Base-by-base conservation (phyloP, 495 filamentous ascomycete genomes). In the Penicillium paxilli region DNA sequence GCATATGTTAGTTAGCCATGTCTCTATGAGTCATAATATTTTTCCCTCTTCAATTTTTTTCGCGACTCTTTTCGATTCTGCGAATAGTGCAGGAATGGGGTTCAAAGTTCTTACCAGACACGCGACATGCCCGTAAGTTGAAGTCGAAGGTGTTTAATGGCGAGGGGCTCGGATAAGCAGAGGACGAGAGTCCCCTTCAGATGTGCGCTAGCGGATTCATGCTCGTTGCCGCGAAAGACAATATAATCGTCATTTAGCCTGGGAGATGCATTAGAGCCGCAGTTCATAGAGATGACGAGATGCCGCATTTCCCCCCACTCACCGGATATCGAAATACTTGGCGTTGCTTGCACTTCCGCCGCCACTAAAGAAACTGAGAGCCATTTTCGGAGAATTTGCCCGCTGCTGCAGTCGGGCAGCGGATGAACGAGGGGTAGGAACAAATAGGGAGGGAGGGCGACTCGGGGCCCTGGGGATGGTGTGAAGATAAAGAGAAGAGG, bases 221-320 rank as follows among this genome's bases (percentile, higher is more conserved):
- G 76, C 46, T 88, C 84, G 54, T 69, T 78, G 37, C 91, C 91
- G 19, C 89, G 87, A 35, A 96, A 85, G 11, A 94, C 83, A 49
- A 93, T 80, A 35, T 92, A 86, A 54, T 90, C 86, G 54, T 89
- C 83, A 19, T 92, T 88, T 50, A 92, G 81, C 19, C 91, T 95
- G 59, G 21, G 23, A 20, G 14, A 6, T 7, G 35, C 14, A 51
- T 60, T 35, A 58, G 57, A 42, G 49, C 12, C 20, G 17, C 25
- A 28, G 14, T 6, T 21, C 20, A 44, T 25, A 17, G 12, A 14
- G 11, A 23, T 47, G 17, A 6, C 1, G n/a, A 38, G 28, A 26
- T 37, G 32, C 26, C 38, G 38, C 5, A 8, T 11, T n/a, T 20
- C 21, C 44, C 25, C 23, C 59, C 56, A 69, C 68, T 62, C 57